Evolutionary conservation across 352 stramenopile species (phyloP), one percentile per base, ranked within the genome.

Genomic region (Phytophthora foliorum): DNA sequence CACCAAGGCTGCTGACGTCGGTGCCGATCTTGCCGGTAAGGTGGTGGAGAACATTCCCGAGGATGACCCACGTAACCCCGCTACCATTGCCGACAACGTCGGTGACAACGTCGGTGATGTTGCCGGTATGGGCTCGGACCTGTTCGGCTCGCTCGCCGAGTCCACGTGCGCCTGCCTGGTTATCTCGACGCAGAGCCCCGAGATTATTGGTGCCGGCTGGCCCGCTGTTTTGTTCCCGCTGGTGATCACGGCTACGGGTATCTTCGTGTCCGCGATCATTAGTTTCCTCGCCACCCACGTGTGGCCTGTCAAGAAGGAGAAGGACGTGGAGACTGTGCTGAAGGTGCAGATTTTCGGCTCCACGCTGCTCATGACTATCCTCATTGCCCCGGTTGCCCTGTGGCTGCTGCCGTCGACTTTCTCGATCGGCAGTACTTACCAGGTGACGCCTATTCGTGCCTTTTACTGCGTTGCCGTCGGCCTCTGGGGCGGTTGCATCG

Each of bases 101-200:
- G 98, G 98, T 78, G 98, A 99, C 87, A 99, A 99, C 75, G 98
- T 99, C 29, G 98, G 98, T 82, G 98, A 99, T 85, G 97, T 99
- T 53, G 98, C 98, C 49, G 98, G 98, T 84, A 99, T 99, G 98
- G 98, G 98, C 39, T 98, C 97, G 59, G 98, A 99, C 95, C 90
- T 99, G 13, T 99, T 99, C 77, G 98, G 97, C 73, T 99, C 95
- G 67, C 98, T 99, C 67, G 98, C 97, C 39, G 98, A 99, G 76
- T 90, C 97, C n/a, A 99, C 97, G 56, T 99, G 97, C 78, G 98
- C 98, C n/a, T 97, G 96, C 39, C 87, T 99, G 45, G 97, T 99
- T 14, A 98, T 99, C 71, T 98, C 96, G 64, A 93, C 93, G 36
- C 88, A 97, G 72, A 98, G 91, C 50, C 57, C 78, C 11, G 90